These are phyloP conservation scores for Amphirosellinia nigrospora DNA, from an alignment of 495 filamentous ascomycete species.

Conservation along the genomic window DNA sequence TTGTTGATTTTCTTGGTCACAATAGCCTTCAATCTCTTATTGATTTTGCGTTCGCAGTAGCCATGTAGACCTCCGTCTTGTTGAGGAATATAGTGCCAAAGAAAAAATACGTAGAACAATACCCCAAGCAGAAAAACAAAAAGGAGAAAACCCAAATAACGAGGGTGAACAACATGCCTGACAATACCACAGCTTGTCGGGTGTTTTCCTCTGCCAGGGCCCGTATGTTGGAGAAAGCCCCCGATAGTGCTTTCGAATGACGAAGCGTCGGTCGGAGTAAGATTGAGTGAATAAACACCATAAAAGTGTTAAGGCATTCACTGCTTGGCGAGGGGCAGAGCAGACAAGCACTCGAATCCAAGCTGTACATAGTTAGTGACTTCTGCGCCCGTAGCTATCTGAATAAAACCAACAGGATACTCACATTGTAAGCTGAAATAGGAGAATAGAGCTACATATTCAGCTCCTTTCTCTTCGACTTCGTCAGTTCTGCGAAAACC, in stretches of 20 bases:
- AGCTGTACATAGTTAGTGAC: slow-evolving; percentile 44
- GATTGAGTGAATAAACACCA: slow-evolving; percentile 70
- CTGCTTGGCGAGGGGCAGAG: slow-evolving; percentile 85
- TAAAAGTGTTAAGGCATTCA: slow-evolving; percentile 88
- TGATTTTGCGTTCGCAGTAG: slow-evolving; percentile 90
- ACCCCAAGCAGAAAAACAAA: slow-evolving; percentile 74
- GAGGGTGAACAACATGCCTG: slow-evolving; percentile 89
- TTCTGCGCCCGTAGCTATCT: slow-evolving; percentile 33
- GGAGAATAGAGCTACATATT: slow-evolving; percentile 90
- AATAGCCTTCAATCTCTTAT: slow-evolving; percentile 78
- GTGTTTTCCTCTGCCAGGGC: slow-evolving; percentile 71
- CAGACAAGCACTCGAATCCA: slow-evolving; percentile 90
- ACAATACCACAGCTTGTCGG: slow-evolving; percentile 78
- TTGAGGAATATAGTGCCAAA: slow-evolving; percentile 86
- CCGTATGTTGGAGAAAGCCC: slow-evolving; percentile 77
- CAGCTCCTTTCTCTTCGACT: slow-evolving; percentile 86
- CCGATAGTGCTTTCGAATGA: slow-evolving; percentile 63
- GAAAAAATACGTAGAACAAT: slow-evolving; percentile 81
- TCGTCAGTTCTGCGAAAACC: slow-evolving; percentile 90
- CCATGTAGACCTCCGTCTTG: slow-evolving; percentile 77
- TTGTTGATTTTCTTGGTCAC: slow-evolving; percentile 83
- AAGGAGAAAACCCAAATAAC: slow-evolving; percentile 87
- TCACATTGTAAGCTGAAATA: slow-evolving; percentile 94
- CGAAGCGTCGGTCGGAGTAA: slow-evolving; percentile 53
- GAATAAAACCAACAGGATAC: slow-evolving; percentile 29